Evolutionary conservation across 495 filamentous ascomycete genomes (phyloP).

Genomic region (Stereocaulon alpinum): DNA sequence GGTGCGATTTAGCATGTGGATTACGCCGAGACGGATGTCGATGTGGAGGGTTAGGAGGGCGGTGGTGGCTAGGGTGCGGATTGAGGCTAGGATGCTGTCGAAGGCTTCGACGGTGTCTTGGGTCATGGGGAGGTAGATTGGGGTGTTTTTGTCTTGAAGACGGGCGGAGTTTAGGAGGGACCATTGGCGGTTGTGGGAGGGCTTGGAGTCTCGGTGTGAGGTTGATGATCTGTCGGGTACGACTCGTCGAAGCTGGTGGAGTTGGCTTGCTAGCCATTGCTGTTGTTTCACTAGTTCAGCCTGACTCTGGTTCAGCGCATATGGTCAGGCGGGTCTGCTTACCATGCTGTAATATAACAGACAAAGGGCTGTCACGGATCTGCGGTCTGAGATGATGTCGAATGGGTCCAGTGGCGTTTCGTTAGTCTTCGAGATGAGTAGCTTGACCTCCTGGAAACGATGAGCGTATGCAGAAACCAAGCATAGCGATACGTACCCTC

Average conservation of each 20-base stretch:
- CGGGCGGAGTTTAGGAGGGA: slow-evolving; percentile 57
- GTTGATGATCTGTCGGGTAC: slow-evolving; percentile 32
- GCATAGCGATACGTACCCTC: slow-evolving; percentile 26
- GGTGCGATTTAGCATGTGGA: slow-evolving; percentile 49
- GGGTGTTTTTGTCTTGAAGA: slow-evolving; percentile 43
- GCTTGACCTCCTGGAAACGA: slow-evolving; percentile 46
- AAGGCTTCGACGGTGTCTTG: slow-evolving; percentile 78
- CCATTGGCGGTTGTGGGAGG: slow-evolving; percentile 56
- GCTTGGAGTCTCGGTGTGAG: slow-evolving; percentile 31
- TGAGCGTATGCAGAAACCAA: slow-evolving; percentile 1
- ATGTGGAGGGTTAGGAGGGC: slow-evolving; percentile 77
- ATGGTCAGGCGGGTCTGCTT: slow-evolving; percentile 24
- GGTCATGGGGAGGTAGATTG: slow-evolving; percentile 84
- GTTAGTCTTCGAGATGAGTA: slow-evolving; percentile 55
- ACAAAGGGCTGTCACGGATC: slow-evolving; percentile 72
- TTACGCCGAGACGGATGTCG: slow-evolving; percentile 72
- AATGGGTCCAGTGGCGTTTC: slow-evolving; percentile 54
- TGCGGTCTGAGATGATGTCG: slow-evolving; percentile 82
- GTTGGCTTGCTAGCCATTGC: slow-evolving; percentile 85
- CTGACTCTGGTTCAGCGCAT: background rate
- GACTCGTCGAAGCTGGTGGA: slow-evolving; percentile 65
- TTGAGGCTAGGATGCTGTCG: slow-evolving; percentile 71
- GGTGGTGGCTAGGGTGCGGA: slow-evolving; percentile 62
- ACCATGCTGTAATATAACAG: slow-evolving; percentile 87
- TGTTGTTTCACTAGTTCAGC: slow-evolving; percentile 22